Evolutionary conservation across 306 rosid species (phyloP), one percentile per base, ranked within the genome.

Genomic region (Trifolium fragiferum): DNA sequence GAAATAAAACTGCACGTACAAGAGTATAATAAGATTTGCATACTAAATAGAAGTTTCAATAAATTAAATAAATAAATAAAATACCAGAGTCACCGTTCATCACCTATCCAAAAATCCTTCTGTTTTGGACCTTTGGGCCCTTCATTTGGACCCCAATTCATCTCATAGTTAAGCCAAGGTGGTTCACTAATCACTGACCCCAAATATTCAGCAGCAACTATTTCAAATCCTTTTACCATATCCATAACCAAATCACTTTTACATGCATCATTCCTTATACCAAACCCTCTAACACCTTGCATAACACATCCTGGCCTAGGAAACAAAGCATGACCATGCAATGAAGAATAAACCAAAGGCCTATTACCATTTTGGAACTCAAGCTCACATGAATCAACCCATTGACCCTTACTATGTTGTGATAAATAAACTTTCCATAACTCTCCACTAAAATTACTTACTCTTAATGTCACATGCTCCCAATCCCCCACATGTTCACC

Each of bases 61-160:
- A 25, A 25, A 25, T 25, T 23, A 23, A 23, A 23, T 23, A 23
- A 23, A 23, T 23, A 23, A 23, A 23, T 23, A 25, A 3, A 25
- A n/a, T n/a, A n/a, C n/a, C n/a, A 1, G 30, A 30, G 33, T 35
- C 40, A 35, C 15, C 76, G 21, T 81, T 92, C 96, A 65, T 92
- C 98, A 5, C 87, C 91, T 21, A 0, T 66, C 98, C 96, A 92
- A 7, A 20, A 81, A 13, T 20, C 62, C 83, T 92, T 90, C 55
- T 84, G 25, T 73, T 90, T 92, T 13, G 98, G 98, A 27, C 96
- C 98, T 0, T 92, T 88, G 14, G 98, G 96, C 15, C 96, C 96
- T 51, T 88, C 86, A 68, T 85, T 88, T 10, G 97, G 96, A 32
- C 96, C 96, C 98, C 98, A 92, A 58, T 81, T 63, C 75, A 88